phyloP scores from a whole-genome alignment of 441 rosid species.

The Macaranga tanarius region DNA sequence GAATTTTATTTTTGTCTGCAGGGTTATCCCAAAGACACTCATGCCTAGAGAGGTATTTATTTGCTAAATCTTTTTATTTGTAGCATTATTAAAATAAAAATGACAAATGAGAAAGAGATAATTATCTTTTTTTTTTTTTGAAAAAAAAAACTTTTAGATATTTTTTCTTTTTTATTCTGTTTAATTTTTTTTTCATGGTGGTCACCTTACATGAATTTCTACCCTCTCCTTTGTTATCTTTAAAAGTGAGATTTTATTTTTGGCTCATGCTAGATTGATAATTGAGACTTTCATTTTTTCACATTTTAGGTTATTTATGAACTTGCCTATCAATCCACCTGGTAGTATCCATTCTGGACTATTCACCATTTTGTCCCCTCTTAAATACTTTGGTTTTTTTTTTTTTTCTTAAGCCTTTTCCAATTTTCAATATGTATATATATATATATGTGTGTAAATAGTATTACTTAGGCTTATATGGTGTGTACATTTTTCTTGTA shows the following conservation, averaged over 20 bases:
- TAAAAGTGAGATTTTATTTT: conserved; percentile 25
- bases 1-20: conserved; percentile 41
- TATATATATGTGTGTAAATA: too few species aligned
- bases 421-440: too few species aligned
- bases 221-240: conserved; percentile 67
- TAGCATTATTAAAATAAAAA: neutral
- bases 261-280: conserved; percentile 18
- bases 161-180: neutral
- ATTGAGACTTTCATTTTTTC: too few species aligned
- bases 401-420: too few species aligned
- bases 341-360: neutral
- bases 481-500: conserved; percentile 7
- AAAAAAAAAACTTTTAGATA: too few species aligned
- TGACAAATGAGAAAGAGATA: neutral
- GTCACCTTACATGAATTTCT: conserved; percentile 43
- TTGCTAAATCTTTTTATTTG: neutral
- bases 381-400: neutral
- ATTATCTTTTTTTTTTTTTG: neutral
- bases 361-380: conserved; percentile 32
- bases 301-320: neutral
- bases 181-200: conserved; percentile 27
- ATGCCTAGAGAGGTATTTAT: conserved; percentile 86
- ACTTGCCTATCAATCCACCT: conserved; percentile 5
- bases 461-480: too few species aligned
- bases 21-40: conserved; percentile 93